Evolutionary conservation across 2,329 filamentous ascomycete species (phyloP), one percentile per base, ranked within the genome.

Genomic region (Nakataea oryzae): DNA sequence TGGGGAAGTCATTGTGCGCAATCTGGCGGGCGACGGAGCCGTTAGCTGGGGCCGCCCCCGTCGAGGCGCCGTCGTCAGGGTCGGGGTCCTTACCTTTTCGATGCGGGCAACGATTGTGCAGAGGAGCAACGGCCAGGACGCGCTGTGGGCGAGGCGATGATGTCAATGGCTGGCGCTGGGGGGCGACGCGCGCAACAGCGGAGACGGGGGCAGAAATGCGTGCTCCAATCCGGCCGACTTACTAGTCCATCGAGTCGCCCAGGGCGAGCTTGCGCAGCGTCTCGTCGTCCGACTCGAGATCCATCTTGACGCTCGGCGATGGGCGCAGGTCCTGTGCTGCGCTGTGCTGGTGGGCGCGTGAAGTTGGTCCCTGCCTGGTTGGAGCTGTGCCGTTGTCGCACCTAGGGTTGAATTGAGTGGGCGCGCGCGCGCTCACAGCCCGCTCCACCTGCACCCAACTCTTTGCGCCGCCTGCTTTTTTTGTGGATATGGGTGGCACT

Each of bases 1-100:
- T 87, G 55, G 89, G 86, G 69, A 96, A 96, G 61, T 88, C 86
- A 71, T 86, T 81, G 73, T 84, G 83, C 54, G 89, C 84, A 67
- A 92, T 93, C 90, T 96, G 58, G 28, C 5, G 41, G 6, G 21
- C 41, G 41, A 50, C 41, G 41, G 41, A 50, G 41, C 41, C 41
- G 8, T 50, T 50, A 50, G 41, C 24, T n/a, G 21, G 41, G 21
- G 8, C 11, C 21, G 41, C 41, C 41, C 41, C 24, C 41, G 3
- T n/a, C 5, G 41, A 50, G 9, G 7, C 7, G 9, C 24, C 2
- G 8, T 50, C 21, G 41, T 11, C 21, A 57, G 28, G 59, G 47
- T 29, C 21, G 57, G 28, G 59, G 47, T 29, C 60, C 70, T 63
- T 69, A 83, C 82, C 76, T 79, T 81, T 72, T 95, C 87, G 59